Evolutionary conservation across 2,329 filamentous ascomycete genomes (phyloP).

Genomic region (Endothia cerciana): DNA sequence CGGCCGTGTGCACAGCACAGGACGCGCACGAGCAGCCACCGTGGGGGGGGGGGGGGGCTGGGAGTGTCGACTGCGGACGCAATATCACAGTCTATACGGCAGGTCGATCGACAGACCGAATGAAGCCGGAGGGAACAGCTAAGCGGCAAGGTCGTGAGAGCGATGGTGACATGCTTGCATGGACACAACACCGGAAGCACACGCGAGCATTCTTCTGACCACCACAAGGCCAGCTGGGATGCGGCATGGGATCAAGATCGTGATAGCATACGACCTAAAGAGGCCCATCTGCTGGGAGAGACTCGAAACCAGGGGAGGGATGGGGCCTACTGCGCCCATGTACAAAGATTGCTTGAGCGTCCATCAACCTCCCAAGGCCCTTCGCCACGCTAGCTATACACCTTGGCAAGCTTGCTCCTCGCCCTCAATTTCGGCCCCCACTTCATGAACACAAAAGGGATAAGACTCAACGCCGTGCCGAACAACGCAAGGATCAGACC

Average conservation of each 20-base stretch:
- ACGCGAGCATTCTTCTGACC: not conserved
- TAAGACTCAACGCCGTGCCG: conserved; percentile 40
- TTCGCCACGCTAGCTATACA: not conserved
- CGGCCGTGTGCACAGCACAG: not conserved
- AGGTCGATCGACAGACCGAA: not conserved
- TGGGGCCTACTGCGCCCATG: not conserved
- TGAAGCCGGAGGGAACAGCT: not conserved
- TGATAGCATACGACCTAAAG: not conserved
- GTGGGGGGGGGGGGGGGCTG: not conserved
- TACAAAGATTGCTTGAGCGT: not conserved
- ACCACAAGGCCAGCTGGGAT: not conserved
- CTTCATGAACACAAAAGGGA: conserved; percentile 49
- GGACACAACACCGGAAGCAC: not conserved
- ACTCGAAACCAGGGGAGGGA: not conserved
- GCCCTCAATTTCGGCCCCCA: conserved; percentile 44
- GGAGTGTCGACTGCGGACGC: not conserved
- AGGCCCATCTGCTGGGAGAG: not conserved
- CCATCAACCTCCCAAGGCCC: not conserved
- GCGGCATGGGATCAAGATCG: not conserved
- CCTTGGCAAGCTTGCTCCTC: conserved; percentile 42
- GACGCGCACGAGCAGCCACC: not conserved
- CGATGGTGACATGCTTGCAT: not conserved
- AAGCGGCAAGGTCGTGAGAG: not conserved
- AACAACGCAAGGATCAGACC: conserved; percentile 52
- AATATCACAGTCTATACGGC: not conserved